Conservation (phyloP, 805 yeast genomes). For the Brettanomyces naardenensis region DNA sequence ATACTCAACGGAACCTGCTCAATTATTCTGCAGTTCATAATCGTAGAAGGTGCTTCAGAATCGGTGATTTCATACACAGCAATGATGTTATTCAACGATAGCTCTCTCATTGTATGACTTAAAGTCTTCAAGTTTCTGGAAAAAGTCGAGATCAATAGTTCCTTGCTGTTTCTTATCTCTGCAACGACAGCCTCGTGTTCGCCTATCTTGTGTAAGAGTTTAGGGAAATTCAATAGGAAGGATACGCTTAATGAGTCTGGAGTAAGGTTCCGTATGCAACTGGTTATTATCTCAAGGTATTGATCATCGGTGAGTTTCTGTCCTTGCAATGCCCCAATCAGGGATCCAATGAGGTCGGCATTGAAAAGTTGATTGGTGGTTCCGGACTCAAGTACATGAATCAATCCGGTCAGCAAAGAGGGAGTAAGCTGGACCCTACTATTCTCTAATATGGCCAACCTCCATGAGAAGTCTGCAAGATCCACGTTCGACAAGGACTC, state of each 20-base stretch:
- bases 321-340: conserved; percentile 27
- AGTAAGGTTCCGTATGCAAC: neutral
- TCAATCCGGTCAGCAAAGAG: conserved; percentile 15
- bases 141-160: conserved; percentile 16
- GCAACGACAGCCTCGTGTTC: conserved; percentile 6
- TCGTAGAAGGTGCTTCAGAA: conserved; percentile 9
- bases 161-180: conserved; percentile 3
- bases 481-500: conserved; percentile 25
- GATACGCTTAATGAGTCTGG: neutral
- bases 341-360: conserved; percentile 35
- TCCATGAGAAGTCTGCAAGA: conserved; percentile 35
- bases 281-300: neutral
- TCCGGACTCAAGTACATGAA: conserved; percentile 8
- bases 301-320: conserved; percentile 9
- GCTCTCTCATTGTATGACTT: conserved; percentile 40
- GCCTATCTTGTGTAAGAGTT: neutral
- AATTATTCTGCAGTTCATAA: conserved; percentile 42
- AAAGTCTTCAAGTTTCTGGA: conserved; percentile 37
- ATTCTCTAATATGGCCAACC: conserved; percentile 34
- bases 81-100: conserved; percentile 34
- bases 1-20: conserved; percentile 71
- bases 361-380: conserved; percentile 19
- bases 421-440: conserved; percentile 24
- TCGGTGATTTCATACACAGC: conserved; percentile 30
- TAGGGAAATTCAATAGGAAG: neutral